Base-by-base conservation (phyloP, 257 asterid species). In the Solanum chilense region DNA sequence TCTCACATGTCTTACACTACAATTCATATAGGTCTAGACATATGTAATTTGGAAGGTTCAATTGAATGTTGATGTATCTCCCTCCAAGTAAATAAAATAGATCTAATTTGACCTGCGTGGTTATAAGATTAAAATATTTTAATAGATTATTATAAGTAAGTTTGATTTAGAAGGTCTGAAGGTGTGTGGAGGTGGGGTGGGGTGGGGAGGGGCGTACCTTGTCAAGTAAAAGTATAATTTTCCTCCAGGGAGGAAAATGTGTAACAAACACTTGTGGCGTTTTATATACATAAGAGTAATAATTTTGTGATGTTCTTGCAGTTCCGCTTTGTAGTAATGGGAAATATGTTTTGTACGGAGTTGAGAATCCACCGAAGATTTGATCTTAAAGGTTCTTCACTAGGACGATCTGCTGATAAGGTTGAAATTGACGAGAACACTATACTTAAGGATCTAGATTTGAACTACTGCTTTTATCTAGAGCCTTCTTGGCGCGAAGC, bases 291-390 rank as follows among this genome's bases (percentile, higher is more conserved):
- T 11, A 83, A 42, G 86, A 14, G 66, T 58, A 75, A 81, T 10
- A 16, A 33, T 49, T 81, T 81, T 81, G 69, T 49, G 64, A 18
- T 0, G 73, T 44, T 86, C 87, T 66, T 91, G 93, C 97, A 97
- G 99, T 95, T 97, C 88, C 96, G 97, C 27, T 97, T 97, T 74
- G 98, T 95, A 25, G 99, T 96, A 25, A 97, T 97, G 99, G 99
- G 99, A 87, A 97, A 97, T 89, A 92, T 97, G 99, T 97, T 96
- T 93, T 95, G 98, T 96, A 96, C 99, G 76, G 99, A 93, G 91
- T 89, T 97, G 75, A 90, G 99, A 89, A 96, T 97, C 93, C 99
- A 96, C 86, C 92, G 98, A 60, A 93, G 98, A 90, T 97, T 97
- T 89, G 99, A 97, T 88, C 88, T 97, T 87, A 97, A 97, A 91